Conservation (phyloP, 192 early-diverging fungal genomes). For the Chytriomyces hyalinus region DNA sequence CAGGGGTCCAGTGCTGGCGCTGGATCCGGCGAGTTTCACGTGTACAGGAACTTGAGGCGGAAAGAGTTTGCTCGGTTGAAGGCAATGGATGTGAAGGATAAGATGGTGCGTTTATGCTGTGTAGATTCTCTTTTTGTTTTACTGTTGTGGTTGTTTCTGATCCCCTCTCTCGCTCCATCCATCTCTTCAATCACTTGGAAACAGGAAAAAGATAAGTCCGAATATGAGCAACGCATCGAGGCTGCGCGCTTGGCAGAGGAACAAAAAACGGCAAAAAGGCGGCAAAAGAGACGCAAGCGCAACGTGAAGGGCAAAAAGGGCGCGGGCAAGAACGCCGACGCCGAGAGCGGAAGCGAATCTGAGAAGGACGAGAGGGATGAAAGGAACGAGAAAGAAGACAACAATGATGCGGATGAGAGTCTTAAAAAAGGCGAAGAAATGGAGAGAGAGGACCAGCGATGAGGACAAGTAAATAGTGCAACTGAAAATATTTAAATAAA, state of each 20-base stretch:
- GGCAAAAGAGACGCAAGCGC: slow-evolving; percentile 82
- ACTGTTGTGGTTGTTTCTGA: not conserved
- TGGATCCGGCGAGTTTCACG: slow-evolving; percentile 95
- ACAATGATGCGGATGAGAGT: not conserved
- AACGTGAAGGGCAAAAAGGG: slow-evolving; percentile 10
- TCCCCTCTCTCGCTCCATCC: slow-evolving; percentile 1
- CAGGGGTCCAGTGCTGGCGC: slow-evolving; percentile 94
- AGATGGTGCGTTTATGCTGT: slow-evolving; percentile 56
- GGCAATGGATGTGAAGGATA: slow-evolving; percentile 73
- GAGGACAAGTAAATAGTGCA: not conserved
- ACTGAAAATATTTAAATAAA: too few species aligned
- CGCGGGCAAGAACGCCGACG: not conserved
- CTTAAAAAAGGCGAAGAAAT: too few species aligned
- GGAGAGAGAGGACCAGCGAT: not conserved
- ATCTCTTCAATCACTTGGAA: not conserved
- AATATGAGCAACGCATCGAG: slow-evolving; percentile 65
- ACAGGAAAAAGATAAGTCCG: slow-evolving; percentile 63
- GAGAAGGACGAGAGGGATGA: slow-evolving; percentile 3
- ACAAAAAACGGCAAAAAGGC: slow-evolving; percentile 85
- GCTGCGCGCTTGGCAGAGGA: slow-evolving; percentile 69
- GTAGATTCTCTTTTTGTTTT: not conserved
- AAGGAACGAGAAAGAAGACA: not conserved
- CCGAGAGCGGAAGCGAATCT: not conserved
- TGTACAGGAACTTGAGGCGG: slow-evolving; percentile 84
- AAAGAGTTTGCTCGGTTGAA: slow-evolving; percentile 85